Base-by-base conservation (phyloP, 208 protist species). In the Wallacemonas sp. region DNA sequence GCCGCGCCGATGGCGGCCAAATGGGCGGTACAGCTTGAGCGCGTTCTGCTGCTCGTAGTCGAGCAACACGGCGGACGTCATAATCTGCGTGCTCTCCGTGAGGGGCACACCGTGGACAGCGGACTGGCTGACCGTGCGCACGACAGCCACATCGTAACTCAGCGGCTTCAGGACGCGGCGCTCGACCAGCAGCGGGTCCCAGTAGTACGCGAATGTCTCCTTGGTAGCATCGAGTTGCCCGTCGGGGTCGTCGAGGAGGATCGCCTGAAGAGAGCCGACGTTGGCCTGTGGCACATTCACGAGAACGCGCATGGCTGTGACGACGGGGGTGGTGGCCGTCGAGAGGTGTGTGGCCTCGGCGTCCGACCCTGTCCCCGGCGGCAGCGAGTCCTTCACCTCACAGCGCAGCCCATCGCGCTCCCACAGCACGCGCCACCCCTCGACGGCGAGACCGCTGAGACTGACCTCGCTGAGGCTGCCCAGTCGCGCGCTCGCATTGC, bases 201-300 rank as follows among this genome's bases (percentile, higher is more conserved):
- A 82, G 20, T 66, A 2, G 57, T 73, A 84, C n/a, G 67, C 72
- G 42, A 75, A 75, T 39, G 61, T 74, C 12, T 23, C 29, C 57
- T 66, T 72, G 5, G 25, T 52, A 12, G 23, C 55, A 44, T 69
- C 66, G 25, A 73, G 22, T 14, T 49, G 38, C 54, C 64, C 64
- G 41, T 74, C 57, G 26, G 67, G 54, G 67, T 79, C 72, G 44
- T 85, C 79, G 8, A 83, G 74, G 20, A 86, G 64, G n/a, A 79
- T 61, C 12, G 76, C 57, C 65, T 83, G 74, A n/a, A 86, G 46
- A 14, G 67, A 76, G 33, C 78, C 75, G 12, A 81, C 74, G 55
- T 79, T 86, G 31, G 73, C 67, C 54, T 70, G n/a, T 18, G 76
- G 79, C 54, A 89, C 59, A 52, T 79, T 81, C 23, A 69, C 67